phyloP scores from a whole-genome alignment of 2,329 filamentous ascomycete genomes.

The Phoma sp. region DNA sequence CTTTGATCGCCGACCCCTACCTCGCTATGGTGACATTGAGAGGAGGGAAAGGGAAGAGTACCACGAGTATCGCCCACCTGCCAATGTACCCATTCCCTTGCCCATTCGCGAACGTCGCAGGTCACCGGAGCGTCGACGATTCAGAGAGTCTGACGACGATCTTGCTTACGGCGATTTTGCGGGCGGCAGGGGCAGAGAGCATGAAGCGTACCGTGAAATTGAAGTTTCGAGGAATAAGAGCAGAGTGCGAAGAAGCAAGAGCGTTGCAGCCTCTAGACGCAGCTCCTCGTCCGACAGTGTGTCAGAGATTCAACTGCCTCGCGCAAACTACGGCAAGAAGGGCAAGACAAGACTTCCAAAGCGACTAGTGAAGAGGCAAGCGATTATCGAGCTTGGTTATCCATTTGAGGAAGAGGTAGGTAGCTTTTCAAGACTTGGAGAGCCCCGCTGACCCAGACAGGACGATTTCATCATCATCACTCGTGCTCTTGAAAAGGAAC shows the following conservation, averaged over 20 bases:
- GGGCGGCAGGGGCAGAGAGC: constrained; percentile 32
- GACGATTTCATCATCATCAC: constrained; percentile 82
- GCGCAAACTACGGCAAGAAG: constrained; percentile 60
- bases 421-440: not conserved
- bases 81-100: constrained; percentile 74
- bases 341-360: constrained; percentile 90
- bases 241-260: constrained; percentile 38
- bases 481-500: constrained; percentile 84
- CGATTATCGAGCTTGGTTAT: constrained; percentile 84
- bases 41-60: constrained; percentile 55
- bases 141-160: constrained; percentile 74
- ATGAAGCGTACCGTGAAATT: constrained; percentile 58
- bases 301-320: constrained; percentile 47
- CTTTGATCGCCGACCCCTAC: constrained; percentile 77
- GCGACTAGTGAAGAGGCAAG: constrained; percentile 79
- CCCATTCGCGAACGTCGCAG: constrained; percentile 58
- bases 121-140: constrained; percentile 57
- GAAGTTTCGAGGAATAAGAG: constrained; percentile 58
- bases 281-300: constrained; percentile 54
- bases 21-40: constrained; percentile 64
- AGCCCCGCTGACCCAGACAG: constrained; percentile 56
- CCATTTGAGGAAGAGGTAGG: constrained; percentile 85
- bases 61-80: constrained; percentile 68
- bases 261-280: constrained; percentile 38
- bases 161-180: constrained; percentile 62